phyloP scores from a whole-genome alignment of 192 early-diverging fungal species.

The Podila minutissima region DNA sequence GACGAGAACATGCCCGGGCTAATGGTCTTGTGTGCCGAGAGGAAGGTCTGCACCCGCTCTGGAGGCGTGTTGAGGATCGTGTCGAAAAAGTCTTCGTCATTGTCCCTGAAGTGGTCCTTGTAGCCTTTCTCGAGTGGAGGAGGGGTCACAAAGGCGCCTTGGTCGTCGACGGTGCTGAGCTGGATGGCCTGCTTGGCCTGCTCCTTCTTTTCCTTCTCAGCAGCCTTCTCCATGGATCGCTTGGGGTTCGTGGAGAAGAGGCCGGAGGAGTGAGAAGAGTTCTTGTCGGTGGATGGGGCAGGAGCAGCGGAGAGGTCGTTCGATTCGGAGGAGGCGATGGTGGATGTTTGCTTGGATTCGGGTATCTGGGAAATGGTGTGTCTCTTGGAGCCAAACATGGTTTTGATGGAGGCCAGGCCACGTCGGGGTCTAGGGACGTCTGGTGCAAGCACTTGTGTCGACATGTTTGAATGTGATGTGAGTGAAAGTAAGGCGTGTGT shows the following conservation, averaged over 20 bases:
- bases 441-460: conserved; percentile 22
- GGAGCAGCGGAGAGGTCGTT: not conserved
- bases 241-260: conserved; percentile 25
- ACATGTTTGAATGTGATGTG: conserved; percentile 11
- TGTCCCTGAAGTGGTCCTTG: conserved; percentile 39
- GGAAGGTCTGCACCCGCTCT: conserved; percentile 32
- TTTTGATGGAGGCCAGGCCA: conserved; percentile 43
- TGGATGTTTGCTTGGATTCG: conserved; percentile 1
- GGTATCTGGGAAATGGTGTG: conserved; percentile 35
- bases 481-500: not conserved
- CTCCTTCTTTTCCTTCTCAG: conserved; percentile 38
- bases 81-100: conserved; percentile 30
- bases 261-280: conserved; percentile 3
- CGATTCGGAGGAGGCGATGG: conserved; percentile 1
- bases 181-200: conserved; percentile 42
- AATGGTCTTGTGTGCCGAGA: conserved; percentile 29
- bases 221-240: conserved; percentile 20
- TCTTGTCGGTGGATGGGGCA: not conserved
- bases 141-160: conserved; percentile 29
- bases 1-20: conserved; percentile 39
- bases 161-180: conserved; percentile 20
- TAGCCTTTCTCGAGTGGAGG: conserved; percentile 36
- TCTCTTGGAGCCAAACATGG: conserved; percentile 42
- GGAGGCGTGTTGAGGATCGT: conserved; percentile 41
- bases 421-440: conserved; percentile 25